Percentiles rank a stretch among this genome's conserved stretches.
These are phyloP conservation scores for Ustulina deusta DNA, from an alignment of 2,329 filamentous ascomycete genomes.

Conservation along the genomic window DNA sequence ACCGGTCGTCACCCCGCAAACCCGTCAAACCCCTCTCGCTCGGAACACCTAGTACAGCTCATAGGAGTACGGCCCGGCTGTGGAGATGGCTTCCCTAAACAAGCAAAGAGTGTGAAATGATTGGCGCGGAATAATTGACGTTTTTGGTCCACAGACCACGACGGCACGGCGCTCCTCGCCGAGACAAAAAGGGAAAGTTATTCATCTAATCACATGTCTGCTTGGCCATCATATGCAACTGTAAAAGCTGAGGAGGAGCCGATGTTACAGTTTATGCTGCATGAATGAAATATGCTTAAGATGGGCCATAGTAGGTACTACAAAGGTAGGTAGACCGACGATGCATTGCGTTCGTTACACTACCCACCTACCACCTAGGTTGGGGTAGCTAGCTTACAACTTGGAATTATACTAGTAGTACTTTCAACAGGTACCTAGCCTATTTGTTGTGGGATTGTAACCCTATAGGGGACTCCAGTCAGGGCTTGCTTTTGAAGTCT, in stretches of 20 bases:
- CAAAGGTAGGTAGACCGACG: no score
- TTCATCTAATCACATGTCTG: conserved; percentile 4
- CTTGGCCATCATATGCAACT: neutral
- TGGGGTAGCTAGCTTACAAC: neutral
- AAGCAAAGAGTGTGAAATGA: conserved; percentile 32
- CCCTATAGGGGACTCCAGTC: no score
- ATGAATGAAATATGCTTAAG: conserved; percentile 16
- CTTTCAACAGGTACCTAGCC: no score
- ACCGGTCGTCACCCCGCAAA: conserved; percentile 31
- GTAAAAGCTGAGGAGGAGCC: neutral
- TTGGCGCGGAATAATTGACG: conserved; percentile 39
- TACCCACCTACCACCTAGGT: neutral
- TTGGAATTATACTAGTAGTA: neutral
- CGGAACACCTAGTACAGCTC: conserved; percentile 28
- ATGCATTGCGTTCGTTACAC: conserved; percentile 6
- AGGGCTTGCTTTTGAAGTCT: no score
- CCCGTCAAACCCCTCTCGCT: conserved; percentile 38
- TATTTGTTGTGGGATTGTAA: no score
- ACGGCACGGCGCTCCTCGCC: conserved; percentile 37
- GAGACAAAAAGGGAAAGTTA: conserved; percentile 40
- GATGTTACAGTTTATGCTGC: conserved; percentile 6
- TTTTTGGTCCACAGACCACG: conserved; percentile 30
- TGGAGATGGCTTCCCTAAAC: conserved; percentile 31
- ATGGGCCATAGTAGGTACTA: neutral
- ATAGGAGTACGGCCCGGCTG: conserved; percentile 37